Evolutionary conservation across 495 filamentous ascomycete genomes (phyloP).

Genomic region (Neurospora sp.): DNA sequence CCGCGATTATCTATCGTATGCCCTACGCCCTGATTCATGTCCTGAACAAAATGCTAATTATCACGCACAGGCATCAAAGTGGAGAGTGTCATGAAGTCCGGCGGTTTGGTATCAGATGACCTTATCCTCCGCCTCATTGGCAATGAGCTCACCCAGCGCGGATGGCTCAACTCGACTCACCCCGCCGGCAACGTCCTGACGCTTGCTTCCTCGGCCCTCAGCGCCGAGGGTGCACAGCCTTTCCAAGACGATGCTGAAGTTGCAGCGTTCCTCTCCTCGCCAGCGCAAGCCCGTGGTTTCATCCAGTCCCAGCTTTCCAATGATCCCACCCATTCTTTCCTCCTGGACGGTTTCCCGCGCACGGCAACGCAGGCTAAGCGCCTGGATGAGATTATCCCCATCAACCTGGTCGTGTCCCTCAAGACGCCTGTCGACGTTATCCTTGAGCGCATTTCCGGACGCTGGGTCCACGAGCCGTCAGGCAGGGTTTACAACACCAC

Average conservation of each 20-base stretch:
- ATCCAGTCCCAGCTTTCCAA: constrained; percentile 43
- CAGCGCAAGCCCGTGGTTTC: constrained; percentile 23
- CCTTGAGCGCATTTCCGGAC: constrained; percentile 74
- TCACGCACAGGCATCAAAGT: constrained; percentile 64
- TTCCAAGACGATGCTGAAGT: constrained; percentile 22
- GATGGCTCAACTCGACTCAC: constrained; percentile 55
- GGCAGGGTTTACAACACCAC: constrained; percentile 89
- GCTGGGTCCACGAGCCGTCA: constrained; percentile 89
- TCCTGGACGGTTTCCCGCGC: constrained; percentile 93
- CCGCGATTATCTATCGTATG: not conserved
- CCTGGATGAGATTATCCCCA: constrained; percentile 70
- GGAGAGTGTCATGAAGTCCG: constrained; percentile 73
- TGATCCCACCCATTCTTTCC: constrained; percentile 72
- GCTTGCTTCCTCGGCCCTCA: constrained; percentile 21
- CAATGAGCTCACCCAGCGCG: constrained; percentile 70
- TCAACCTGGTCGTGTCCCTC: constrained; percentile 78
- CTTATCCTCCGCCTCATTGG: constrained; percentile 88
- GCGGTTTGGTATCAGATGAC: constrained; percentile 75
- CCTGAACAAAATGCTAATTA: not conserved
- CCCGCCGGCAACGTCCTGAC: constrained; percentile 30
- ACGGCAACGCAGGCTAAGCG: constrained; percentile 69
- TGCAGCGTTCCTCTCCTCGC: constrained; percentile 30
- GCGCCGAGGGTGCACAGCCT: constrained; percentile 15
- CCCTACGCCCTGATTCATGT: not conserved
- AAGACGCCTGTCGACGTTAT: constrained; percentile 66